These are phyloP conservation scores for Darksidea phi DNA, from an alignment of 495 filamentous ascomycete species.

Conservation along the genomic window DNA sequence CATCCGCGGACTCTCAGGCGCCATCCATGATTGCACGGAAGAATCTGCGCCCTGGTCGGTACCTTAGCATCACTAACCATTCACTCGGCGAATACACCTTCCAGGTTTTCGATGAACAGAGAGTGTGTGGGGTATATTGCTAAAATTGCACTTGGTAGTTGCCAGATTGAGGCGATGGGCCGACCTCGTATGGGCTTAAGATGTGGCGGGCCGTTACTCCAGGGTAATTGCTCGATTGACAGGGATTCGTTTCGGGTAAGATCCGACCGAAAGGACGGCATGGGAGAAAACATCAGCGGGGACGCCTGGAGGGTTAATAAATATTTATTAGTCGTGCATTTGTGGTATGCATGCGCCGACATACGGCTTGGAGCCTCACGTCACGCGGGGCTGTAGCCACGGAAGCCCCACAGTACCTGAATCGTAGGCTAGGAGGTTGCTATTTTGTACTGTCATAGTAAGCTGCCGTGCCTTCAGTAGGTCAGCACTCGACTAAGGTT, in stretches of 20 bases:
- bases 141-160: slow-evolving; percentile 3
- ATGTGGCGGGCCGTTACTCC: slow-evolving; percentile 26
- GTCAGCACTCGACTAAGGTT: no score
- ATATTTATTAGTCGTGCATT: neutral
- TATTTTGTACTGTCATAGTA: no score
- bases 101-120: neutral
- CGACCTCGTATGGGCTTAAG: slow-evolving; percentile 21
- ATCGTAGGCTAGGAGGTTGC: no score
- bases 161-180: slow-evolving; percentile 27
- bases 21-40: slow-evolving; percentile 16
- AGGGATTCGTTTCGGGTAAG: slow-evolving; percentile 15
- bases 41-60: slow-evolving; percentile 17
- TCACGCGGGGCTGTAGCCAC: no score
- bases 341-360: neutral
- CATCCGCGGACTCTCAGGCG: neutral
- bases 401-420: no score
- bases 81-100: neutral
- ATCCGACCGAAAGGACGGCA: slow-evolving; percentile 19
- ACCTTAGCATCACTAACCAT: slow-evolving; percentile 8
- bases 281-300: slow-evolving; percentile 6
- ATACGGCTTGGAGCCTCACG: slow-evolving; percentile 1
- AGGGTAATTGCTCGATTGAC: slow-evolving; percentile 17
- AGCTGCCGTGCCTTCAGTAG: no score
- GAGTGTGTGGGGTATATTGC: slow-evolving; percentile 27
- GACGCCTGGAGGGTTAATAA: neutral